Base-by-base conservation (phyloP, 371 early-diverging fungal species). In the Lichtheimia ornata region DNA sequence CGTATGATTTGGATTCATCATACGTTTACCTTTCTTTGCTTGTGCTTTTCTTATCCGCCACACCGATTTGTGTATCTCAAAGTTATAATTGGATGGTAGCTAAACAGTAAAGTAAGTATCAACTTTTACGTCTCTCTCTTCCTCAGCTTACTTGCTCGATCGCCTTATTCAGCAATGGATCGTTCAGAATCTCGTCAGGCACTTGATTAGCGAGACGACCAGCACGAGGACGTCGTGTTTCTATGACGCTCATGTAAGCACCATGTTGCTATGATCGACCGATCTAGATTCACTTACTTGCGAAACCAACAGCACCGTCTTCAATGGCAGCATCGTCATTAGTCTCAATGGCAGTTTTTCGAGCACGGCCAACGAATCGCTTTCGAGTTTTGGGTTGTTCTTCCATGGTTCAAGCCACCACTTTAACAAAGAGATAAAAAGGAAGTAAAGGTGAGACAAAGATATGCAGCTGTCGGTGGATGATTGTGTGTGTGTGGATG, bases 41-140 rank as follows among this genome's bases (percentile, higher is more conserved):
- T 77, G 73, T 15, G 88, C 76, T 58, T 89, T 89, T 64, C 85
- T 80, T 43, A 99, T 90, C 72, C 95, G 93, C 93, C 94, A 93
- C 1, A 99, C 79, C 14, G 94, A 94, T 74, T 99, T 99, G 76
- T 94, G 91, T 51, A 99, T 94, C 78, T 99, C 99, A 87, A 99
- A 99, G 82, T 97, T 99, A 82, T 99, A 99, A 77, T 99, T 99
- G 50, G 82, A 65, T 14, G 99, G 99, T 5, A 99, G 74, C 80
- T 84, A 69, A 54, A 15, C 18, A 58, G 50, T 15, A n/a, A 47
- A 6, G 18, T 22, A 47, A 47, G 7, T 17, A 5, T 22, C 47
- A 47, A n/a, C 47, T n/a, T 17, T 43, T 1, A n/a, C 0, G 47
- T 5, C 47, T 47, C 47, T 47, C 6, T 15, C 20, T 20, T 25